Evolutionary conservation across 176 grass and related monocot genomes (phyloP).

Genomic region (Coix lacrymajobi): DNA sequence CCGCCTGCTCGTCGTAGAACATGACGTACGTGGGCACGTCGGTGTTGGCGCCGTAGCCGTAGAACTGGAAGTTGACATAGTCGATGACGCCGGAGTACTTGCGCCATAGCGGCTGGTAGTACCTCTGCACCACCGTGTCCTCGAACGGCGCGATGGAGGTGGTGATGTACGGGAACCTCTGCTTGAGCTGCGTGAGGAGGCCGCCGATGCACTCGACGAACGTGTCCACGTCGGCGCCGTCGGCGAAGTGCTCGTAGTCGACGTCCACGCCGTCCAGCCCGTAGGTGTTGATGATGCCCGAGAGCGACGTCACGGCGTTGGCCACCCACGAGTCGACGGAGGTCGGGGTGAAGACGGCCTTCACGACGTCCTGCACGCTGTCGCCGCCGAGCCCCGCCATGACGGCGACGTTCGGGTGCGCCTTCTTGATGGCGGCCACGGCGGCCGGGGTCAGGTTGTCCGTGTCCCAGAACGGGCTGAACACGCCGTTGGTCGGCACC

Average conservation of each 20-base stretch:
- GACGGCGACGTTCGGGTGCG: constrained; percentile 34
- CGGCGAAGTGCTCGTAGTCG: constrained; percentile 55
- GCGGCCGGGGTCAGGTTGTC: background rate
- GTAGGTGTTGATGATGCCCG: constrained; percentile 31
- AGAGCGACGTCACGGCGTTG: constrained; percentile 40
- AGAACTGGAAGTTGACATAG: constrained; percentile 76
- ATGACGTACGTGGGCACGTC: constrained; percentile 19
- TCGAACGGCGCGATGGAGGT: constrained; percentile 68
- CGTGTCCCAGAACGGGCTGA: constrained; percentile 41
- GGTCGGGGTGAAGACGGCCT: background rate
- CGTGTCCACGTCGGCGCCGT: background rate
- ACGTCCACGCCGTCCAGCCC: constrained; percentile 57
- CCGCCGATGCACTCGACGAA: constrained; percentile 52
- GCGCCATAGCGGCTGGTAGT: constrained; percentile 50
- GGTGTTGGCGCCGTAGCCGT: constrained; percentile 45
- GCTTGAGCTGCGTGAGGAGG: constrained; percentile 42
- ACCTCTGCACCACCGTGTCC: background rate
- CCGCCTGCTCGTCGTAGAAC: constrained; percentile 25
- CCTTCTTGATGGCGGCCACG: constrained; percentile 9
- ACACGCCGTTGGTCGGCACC: constrained; percentile 40
- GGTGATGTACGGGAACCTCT: background rate
- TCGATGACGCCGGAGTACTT: constrained; percentile 49
- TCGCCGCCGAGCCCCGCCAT: constrained; percentile 30
- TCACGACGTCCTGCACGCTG: background rate
- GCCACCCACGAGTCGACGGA: constrained; percentile 51